Conservation (phyloP, 768 basidiomycete species). For the Tulasnella sp. region DNA sequence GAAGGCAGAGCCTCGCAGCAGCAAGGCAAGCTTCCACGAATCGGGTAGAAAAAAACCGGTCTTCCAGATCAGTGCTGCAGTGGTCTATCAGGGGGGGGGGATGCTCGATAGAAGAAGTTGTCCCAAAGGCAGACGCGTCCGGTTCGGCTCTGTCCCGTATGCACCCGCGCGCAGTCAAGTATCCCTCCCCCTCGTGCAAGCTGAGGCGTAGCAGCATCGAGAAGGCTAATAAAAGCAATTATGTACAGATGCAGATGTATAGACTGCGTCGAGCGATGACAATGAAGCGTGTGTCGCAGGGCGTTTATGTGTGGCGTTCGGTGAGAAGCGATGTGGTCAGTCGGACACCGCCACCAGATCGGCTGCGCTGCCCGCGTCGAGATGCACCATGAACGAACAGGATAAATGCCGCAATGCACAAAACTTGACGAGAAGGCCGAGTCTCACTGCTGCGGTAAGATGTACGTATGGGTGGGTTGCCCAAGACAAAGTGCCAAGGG, state of each 20-base stretch:
- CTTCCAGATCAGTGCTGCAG: background rate
- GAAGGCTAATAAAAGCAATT: background rate
- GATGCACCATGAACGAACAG: background rate
- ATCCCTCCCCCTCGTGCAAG: too few species aligned
- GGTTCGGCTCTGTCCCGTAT: background rate
- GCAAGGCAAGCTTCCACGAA: background rate
- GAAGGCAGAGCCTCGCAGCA: too few species aligned
- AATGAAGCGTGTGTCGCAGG: background rate
- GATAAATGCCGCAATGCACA: background rate
- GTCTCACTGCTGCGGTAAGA: background rate
- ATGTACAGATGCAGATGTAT: background rate
- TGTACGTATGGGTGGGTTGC: background rate
- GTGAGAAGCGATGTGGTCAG: background rate
- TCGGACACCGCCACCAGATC: slow-evolving; percentile 1
- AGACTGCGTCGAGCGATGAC: slow-evolving; percentile 9
- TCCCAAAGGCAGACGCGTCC: background rate
- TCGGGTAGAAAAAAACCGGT: background rate
- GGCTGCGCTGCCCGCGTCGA: background rate
- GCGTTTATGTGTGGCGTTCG: background rate
- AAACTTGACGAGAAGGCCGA: background rate
- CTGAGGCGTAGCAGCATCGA: background rate
- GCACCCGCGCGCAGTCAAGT: background rate
- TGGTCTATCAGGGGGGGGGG: background rate
- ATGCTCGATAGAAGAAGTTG: slow-evolving; percentile 2
- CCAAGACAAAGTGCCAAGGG: background rate